These are phyloP conservation scores for Aspergillus glaucus DNA, from an alignment of 2,329 filamentous ascomycete species.

Conservation along the genomic window DNA sequence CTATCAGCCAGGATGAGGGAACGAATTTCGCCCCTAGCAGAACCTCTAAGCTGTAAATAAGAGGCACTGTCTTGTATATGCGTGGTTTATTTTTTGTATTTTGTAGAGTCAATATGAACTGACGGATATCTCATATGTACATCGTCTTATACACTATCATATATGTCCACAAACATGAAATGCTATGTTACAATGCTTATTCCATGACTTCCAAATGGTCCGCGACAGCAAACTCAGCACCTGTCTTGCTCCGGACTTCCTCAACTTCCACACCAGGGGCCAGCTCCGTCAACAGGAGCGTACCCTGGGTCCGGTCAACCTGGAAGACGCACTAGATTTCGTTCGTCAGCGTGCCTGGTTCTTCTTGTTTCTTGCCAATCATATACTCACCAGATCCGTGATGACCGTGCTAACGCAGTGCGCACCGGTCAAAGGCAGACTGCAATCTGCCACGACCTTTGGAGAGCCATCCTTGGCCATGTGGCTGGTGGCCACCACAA, in stretches of 20 bases:
- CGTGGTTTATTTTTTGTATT: background rate
- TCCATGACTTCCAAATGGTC: conserved; percentile 51
- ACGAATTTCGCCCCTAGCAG: conserved; percentile 52
- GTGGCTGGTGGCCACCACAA: conserved; percentile 65
- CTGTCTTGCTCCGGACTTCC: conserved; percentile 63
- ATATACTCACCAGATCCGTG: conserved; percentile 59
- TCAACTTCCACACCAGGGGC: conserved; percentile 64
- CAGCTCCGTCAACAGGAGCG: conserved; percentile 55
- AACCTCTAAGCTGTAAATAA: conserved; percentile 22
- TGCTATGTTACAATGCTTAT: conserved; percentile 8
- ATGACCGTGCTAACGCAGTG: conserved; percentile 66
- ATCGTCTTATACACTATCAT: background rate
- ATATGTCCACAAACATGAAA: background rate
- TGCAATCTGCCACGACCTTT: conserved; percentile 61
- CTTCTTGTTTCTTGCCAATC: background rate
- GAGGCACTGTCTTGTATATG: background rate
- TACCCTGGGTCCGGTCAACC: conserved; percentile 57
- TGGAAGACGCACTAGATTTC: conserved; percentile 62
- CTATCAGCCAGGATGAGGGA: conserved; percentile 42
- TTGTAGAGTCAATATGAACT: conserved; percentile 1
- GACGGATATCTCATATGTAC: background rate
- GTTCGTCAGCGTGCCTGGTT: background rate
- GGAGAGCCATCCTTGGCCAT: conserved; percentile 61
- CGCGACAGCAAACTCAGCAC: conserved; percentile 59
- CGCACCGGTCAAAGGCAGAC: conserved; percentile 59